phyloP scores from a whole-genome alignment of 2,329 filamentous ascomycete genomes.

The Aspergillus arachidicola region DNA sequence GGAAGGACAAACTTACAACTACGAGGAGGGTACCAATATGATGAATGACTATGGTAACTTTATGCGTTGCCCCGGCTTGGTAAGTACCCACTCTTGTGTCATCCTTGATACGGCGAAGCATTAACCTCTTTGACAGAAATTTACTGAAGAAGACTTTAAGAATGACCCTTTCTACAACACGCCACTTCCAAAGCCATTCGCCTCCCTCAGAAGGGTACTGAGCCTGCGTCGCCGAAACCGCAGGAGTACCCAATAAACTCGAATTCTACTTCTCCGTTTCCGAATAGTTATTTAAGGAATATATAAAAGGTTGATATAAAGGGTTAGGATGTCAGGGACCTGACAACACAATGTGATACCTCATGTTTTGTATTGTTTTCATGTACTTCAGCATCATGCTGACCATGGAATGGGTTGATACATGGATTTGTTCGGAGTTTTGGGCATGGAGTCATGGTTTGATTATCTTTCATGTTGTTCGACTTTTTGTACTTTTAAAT shows the following conservation, averaged over 20 bases:
- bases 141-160: slow-evolving; percentile 44
- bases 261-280: neutral
- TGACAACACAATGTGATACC: neutral
- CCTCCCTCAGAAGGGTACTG: slow-evolving; percentile 29
- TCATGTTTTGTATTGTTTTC: neutral
- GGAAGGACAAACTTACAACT: slow-evolving; percentile 71
- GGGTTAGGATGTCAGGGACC: neutral
- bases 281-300: neutral
- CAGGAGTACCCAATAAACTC: slow-evolving; percentile 14
- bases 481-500: neutral
- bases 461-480: neutral
- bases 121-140: slow-evolving; percentile 35
- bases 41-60: slow-evolving; percentile 72
- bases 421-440: neutral
- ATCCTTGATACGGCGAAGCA: neutral
- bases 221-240: slow-evolving; percentile 29
- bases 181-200: slow-evolving; percentile 32
- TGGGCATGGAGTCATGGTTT: neutral
- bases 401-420: neutral
- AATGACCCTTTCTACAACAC: slow-evolving; percentile 42
- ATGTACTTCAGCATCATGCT: neutral
- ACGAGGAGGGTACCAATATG: slow-evolving; percentile 83
- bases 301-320: neutral
- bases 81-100: slow-evolving; percentile 49
- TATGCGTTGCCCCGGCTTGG: slow-evolving; percentile 72